Conservation (phyloP, 192 early-diverging fungal genomes). For the Backusella sp. region DNA sequence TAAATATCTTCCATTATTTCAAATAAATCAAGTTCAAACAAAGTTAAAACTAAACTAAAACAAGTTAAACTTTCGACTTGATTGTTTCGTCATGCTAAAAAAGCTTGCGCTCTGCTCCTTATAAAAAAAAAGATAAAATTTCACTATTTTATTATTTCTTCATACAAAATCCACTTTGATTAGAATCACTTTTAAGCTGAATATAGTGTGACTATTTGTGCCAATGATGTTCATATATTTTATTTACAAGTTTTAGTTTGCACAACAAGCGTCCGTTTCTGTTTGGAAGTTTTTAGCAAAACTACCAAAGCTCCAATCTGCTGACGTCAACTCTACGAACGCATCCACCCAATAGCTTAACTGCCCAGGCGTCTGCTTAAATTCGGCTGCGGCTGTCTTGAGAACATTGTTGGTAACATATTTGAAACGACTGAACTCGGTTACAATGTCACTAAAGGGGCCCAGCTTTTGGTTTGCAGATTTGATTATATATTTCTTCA, state of each 20-base stretch:
- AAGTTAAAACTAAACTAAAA: no score
- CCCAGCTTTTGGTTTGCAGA: not conserved
- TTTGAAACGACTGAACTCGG: not conserved
- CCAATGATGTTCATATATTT: not conserved
- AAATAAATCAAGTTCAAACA: no score
- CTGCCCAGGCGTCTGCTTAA: not conserved
- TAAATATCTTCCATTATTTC: no score
- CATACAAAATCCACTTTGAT: not conserved
- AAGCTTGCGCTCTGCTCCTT: no score
- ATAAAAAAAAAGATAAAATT: not conserved
- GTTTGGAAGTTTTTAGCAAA: not conserved
- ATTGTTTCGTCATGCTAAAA: no score
- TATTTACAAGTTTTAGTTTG: not conserved
- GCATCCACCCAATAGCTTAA: conserved; percentile 4
- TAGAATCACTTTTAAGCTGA: not conserved
- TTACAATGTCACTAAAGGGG: not conserved
- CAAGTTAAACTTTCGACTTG: no score
- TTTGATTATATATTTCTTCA: not conserved
- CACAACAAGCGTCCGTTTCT: not conserved
- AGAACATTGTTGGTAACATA: not conserved
- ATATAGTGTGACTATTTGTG: not conserved
- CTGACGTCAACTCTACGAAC: not conserved
- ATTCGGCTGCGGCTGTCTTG: not conserved
- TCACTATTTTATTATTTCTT: not conserved
- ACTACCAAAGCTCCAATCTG: not conserved